Base-by-base conservation (phyloP, 495 filamentous ascomycete genomes). In the Umbilicaria muhlenbergii region DNA sequence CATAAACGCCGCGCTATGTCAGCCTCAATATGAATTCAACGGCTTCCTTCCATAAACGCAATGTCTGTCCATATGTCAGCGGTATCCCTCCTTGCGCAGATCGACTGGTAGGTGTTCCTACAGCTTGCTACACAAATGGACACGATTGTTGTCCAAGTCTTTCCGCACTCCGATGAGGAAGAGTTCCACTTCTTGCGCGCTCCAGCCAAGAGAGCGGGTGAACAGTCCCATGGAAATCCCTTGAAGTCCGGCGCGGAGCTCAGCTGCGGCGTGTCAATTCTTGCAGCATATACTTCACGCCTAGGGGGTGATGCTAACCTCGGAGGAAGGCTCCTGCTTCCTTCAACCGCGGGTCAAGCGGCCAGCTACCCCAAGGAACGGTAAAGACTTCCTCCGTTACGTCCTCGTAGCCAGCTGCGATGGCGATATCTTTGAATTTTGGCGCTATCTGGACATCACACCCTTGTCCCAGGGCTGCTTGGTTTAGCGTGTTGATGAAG, bases 381-480 rank as follows among this genome's bases (percentile, higher is more conserved):
- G 75, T 77, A 47, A 64, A 65, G 3, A 71, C 41, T 11, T 56
- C 52, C 52, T 79, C 68, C 36, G 73, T 60, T 11, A 84, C 65
- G 42, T 83, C 75, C 11, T 74, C 69, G 43, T 80, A 84, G 0
- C 80, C 78, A 0, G 72, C 64, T 42, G 75, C 68, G 45, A 64
- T 56, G 57, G 77, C 73, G 65, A 72, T 75, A 39, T 68, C 70
- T 19, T 78, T 54, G 7, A 66, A 64, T 31, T 68, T 60, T 0
- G 71, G 71, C 17, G 77, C 62, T 0, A 64, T 54, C 28, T 74
- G 75, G 12, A 76, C 44, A 42, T 61, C 57, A 0, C 70, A 67
- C 18, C 76, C 62, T 17, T 68, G 58, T 4, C 57, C 47, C 41
- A 59, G 57, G 14, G 68, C 66, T 0, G 70, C 68, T 3, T 63